Evolutionary conservation across 2,329 filamentous ascomycete species (phyloP).

Genomic region (Curvularia sp.): DNA sequence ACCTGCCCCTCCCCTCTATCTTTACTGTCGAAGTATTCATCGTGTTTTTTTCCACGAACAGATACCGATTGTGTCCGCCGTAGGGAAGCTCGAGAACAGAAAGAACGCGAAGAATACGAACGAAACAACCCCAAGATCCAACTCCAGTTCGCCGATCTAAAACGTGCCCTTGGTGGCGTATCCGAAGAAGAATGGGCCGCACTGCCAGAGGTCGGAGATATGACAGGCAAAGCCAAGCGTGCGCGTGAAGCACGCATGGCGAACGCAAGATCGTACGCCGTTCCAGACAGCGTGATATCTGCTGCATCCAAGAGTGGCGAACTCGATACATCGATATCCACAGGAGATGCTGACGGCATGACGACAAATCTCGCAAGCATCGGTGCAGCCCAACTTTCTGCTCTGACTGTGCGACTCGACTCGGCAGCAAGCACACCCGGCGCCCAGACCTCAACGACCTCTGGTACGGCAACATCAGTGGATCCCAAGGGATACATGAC

Average conservation of each 20-base stretch:
- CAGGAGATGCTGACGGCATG: slow-evolving; percentile 71
- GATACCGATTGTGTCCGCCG: slow-evolving; percentile 72
- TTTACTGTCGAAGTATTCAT: slow-evolving; percentile 65
- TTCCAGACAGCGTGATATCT: slow-evolving; percentile 93
- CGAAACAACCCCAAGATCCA: slow-evolving; percentile 97
- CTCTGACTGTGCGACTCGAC: slow-evolving; percentile 90
- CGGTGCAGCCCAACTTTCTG: slow-evolving; percentile 93
- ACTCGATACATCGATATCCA: slow-evolving; percentile 82
- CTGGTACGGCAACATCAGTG: slow-evolving; percentile 86
- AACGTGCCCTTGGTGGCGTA: slow-evolving; percentile 85
- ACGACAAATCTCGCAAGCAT: slow-evolving; percentile 99
- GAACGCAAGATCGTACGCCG: slow-evolving; percentile 79
- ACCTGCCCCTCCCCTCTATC: slow-evolving; percentile 35
- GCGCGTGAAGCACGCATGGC: slow-evolving; percentile 80
- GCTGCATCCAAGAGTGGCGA: slow-evolving; percentile 81
- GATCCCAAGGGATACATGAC: slow-evolving; percentile 97
- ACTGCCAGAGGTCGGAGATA: slow-evolving; percentile 92
- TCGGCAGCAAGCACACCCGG: slow-evolving; percentile 75
- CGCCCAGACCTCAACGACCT: slow-evolving; percentile 67
- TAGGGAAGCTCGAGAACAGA: slow-evolving; percentile 92
- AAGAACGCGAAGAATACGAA: slow-evolving; percentile 94
- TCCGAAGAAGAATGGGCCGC: slow-evolving; percentile 97
- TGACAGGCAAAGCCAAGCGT: slow-evolving; percentile 91
- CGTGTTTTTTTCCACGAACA: slow-evolving; percentile 70
- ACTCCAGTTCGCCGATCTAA: slow-evolving; percentile 95